Base-by-base conservation (phyloP, 2,329 filamentous ascomycete genomes). In the Colletotrichum karsti region DNA sequence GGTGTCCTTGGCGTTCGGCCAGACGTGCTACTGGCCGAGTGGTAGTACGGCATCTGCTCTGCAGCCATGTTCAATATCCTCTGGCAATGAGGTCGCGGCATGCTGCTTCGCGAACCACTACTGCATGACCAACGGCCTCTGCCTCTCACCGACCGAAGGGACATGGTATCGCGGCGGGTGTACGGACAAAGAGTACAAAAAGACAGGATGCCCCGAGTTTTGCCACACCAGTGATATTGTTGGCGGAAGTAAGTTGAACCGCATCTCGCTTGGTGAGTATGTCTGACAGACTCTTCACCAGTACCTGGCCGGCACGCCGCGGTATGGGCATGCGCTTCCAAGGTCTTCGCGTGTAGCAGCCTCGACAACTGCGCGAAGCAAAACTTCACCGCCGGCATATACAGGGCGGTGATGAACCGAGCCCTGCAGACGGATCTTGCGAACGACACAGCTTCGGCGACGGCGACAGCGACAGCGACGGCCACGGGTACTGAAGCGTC, bases 101-200 rank as follows among this genome's bases (percentile, higher is more conserved):
- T 69, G 67, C 51, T 69, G 67, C n/a, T 67, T 63, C 26, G 22
- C 18, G 42, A 61, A 35, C 8, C 37, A 67, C 5, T 69, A 69
- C 7, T 69, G 67, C 39, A 67, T 63, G 63, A 58, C 44, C 44
- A 69, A 69, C 63, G 67, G 67, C 5, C 53, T 63, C n/a, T 69
- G 67, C n/a, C 59, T 67, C 10, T 67, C 63, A 18, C 59, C 65
- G 13, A 62, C 18, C 13, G 63, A 67, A 22, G 22, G 53, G 12
- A 69, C 50, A 6, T 67, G 65, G 56, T 69, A 69, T 37, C 67
- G 67, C 3, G 63, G 67, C 8, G 63, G 41, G 2, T 69, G 67
- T 15, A 69, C 63, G 5, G 67, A 67, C 28, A 22, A 44, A 20
- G 26, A 62, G 7, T 69, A 33, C 28, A 3, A 13, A 5, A 42